Base-by-base conservation (phyloP, 257 asterid genomes). In the Sherardia arvensis region DNA sequence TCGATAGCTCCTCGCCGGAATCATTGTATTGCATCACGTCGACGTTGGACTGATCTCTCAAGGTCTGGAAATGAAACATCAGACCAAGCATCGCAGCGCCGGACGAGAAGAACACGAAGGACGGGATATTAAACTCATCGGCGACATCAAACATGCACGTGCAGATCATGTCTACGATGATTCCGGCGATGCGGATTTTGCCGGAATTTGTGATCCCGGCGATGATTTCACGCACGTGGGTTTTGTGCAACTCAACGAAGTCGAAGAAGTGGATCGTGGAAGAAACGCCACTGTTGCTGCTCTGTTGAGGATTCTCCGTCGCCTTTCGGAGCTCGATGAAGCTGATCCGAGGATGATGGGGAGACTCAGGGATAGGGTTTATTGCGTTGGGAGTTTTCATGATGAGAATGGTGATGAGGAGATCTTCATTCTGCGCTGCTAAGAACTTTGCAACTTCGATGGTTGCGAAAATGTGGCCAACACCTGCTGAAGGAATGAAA, bases 361-460 rank as follows among this genome's bases (percentile, higher is more conserved):
- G 27, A n/a, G 6, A 48, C n/a, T 48, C 7, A 34, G 53, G 28
- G 48, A 36, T 26, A 0, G 60, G 15, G 14, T 26, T 48, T 20
- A 9, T 34, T 32, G 5, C 8, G 14, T 17, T 48, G n/a, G 70
- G 70, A 1, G 55, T 27, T 47, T 59, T 62, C 38, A 68, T 73
- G 29, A 73, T 8, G 7, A 73, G 65, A 20, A 73, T 11, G 22
- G 71, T 68, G 9, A 64, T 38, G 34, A 33, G 34, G 11, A 73
- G 11, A 23, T 73, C 49, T 10, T 68, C 55, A 53, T 73, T 73
- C 70, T 57, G 53, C 0, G 65, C 45, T 1, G 61, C 51, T 10
- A 73, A 54, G 9, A 40, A 25, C 54, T 73, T 70, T 0, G 71
- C 78, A 18, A 73, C 43, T 25, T 63, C 56, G 21, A 69, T 54